These are phyloP conservation scores for Guyanaporus albipodus DNA, from an alignment of 768 basidiomycete species.

Conservation along the genomic window DNA sequence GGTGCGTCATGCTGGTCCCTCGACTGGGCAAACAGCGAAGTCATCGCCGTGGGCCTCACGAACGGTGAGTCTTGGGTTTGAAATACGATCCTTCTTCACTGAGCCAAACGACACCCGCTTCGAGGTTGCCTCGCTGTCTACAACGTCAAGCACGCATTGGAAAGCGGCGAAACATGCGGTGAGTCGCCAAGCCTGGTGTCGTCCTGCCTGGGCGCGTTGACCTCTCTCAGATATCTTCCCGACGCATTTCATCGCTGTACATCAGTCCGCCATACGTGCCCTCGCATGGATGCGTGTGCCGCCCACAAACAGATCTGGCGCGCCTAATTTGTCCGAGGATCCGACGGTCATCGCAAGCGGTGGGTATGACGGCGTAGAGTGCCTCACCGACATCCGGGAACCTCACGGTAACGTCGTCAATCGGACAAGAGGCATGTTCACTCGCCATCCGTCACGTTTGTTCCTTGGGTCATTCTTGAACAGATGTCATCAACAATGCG, in stretches of 20 bases:
- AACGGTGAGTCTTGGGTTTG: slow-evolving; percentile 50
- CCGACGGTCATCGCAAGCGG: slow-evolving; percentile 74
- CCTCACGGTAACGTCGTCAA: slow-evolving; percentile 65
- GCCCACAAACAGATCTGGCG: slow-evolving; percentile 45
- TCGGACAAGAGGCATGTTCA: slow-evolving; percentile 62
- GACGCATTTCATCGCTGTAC: slow-evolving; percentile 66
- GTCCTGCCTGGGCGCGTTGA: background rate
- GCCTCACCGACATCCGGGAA: slow-evolving; percentile 75
- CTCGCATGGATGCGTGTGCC: slow-evolving; percentile 75
- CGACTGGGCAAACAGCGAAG: slow-evolving; percentile 87
- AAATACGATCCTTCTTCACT: background rate
- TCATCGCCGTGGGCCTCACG: slow-evolving; percentile 78
- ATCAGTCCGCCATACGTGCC: slow-evolving; percentile 77
- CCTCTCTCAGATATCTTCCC: slow-evolving; percentile 45
- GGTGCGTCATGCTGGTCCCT: slow-evolving; percentile 75
- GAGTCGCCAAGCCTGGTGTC: background rate
- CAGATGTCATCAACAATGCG: slow-evolving; percentile 70
- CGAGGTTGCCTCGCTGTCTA: slow-evolving; percentile 57
- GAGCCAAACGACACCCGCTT: slow-evolving; percentile 2
- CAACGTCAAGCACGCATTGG: slow-evolving; percentile 45
- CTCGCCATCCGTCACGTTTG: background rate
- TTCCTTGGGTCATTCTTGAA: background rate
- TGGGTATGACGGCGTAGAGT: slow-evolving; percentile 77
- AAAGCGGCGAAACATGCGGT: slow-evolving; percentile 32
- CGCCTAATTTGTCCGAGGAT: slow-evolving; percentile 44